A percentile compares a stretch with the other conserved stretches of the same genome.
phyloP scores from a whole-genome alignment of 1,139 yeast species.

The Wickerhamomyces sp. region DNA sequence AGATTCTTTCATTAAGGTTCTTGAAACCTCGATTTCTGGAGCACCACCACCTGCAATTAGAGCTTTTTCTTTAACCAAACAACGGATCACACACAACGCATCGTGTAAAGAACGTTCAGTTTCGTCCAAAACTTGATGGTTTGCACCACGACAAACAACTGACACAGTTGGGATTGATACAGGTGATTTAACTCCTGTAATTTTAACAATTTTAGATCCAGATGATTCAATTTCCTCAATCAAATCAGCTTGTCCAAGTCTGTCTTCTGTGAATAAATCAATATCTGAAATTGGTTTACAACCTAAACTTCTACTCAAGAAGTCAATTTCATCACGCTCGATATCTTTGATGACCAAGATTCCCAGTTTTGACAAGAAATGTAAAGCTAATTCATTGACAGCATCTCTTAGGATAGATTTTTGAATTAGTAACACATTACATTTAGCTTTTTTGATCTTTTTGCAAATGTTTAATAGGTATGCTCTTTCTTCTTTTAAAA shows the following conservation, averaged over 20 bases:
- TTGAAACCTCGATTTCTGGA: constrained; percentile 92
- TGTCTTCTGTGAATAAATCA: constrained; percentile 87
- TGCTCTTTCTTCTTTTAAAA: constrained; percentile 94
- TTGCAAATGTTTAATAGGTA: constrained; percentile 91
- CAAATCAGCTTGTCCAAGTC: constrained; percentile 86
- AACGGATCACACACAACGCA: constrained; percentile 93
- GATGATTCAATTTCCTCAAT: constrained; percentile 90
- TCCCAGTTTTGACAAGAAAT: constrained; percentile 86
- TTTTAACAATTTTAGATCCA: constrained; percentile 87
- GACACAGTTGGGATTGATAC: constrained; percentile 72
- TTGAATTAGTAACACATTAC: constrained; percentile 90
- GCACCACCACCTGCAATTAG: constrained; percentile 99
- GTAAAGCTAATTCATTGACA: constrained; percentile 92
- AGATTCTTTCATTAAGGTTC: constrained; percentile 74
- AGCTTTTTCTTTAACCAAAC: constrained; percentile 91
- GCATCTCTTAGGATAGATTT: constrained; percentile 96
- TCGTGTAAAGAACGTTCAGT: constrained; percentile 96
- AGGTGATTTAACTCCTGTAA: constrained; percentile 72
- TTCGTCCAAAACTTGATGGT: constrained; percentile 83
- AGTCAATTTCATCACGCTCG: constrained; percentile 95
- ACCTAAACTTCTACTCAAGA: constrained; percentile 84
- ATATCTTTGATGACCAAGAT: constrained; percentile 93
- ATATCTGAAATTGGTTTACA: constrained; percentile 96
- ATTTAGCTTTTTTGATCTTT: constrained; percentile 92
- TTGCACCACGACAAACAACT: constrained; percentile 93